Evolutionary conservation across 106 monocot species (phyloP).

Genomic region (Apostasia ramifera): DNA sequence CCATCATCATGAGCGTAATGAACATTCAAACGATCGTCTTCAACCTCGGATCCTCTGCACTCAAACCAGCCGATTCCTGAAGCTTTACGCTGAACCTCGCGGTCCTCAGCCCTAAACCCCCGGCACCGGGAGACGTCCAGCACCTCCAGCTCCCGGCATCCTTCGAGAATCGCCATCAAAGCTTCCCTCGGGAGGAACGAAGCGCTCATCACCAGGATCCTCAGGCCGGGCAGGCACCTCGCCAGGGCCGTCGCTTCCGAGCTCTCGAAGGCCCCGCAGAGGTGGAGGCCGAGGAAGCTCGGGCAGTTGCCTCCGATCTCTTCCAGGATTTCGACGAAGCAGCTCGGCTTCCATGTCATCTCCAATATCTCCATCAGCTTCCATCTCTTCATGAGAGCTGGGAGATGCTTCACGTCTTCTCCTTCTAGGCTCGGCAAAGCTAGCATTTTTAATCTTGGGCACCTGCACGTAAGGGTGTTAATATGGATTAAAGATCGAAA

Average conservation of each 20-base stretch:
- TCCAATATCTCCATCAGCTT: slow-evolving; percentile 12
- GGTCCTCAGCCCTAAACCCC: slow-evolving; percentile 12
- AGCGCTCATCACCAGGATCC: slow-evolving; percentile 6
- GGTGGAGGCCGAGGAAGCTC: slow-evolving; percentile 5
- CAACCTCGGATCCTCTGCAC: neutral
- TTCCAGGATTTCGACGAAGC: neutral
- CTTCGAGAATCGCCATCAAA: slow-evolving; percentile 9
- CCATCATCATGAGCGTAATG: neutral
- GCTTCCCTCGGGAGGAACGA: slow-evolving; percentile 14
- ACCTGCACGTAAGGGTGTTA: neutral
- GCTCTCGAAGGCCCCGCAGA: slow-evolving; percentile 1
- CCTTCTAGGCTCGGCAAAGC: neutral
- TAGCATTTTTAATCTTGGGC: slow-evolving; percentile 11
- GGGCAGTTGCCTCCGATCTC: slow-evolving; percentile 9
- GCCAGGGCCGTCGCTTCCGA: slow-evolving; percentile 5
- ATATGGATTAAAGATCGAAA: neutral
- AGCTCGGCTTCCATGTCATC: slow-evolving; percentile 7
- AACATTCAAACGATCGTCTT: neutral
- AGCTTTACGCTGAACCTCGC: slow-evolving; percentile 7
- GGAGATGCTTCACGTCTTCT: neutral
- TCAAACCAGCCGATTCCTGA: neutral
- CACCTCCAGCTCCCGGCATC: slow-evolving; percentile 12
- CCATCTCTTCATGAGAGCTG: slow-evolving; percentile 6
- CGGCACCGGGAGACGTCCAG: neutral
- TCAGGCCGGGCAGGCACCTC: neutral